These are phyloP conservation scores for Allium sativum DNA, from an alignment of 106 monocot species.

Conservation along the genomic window DNA sequence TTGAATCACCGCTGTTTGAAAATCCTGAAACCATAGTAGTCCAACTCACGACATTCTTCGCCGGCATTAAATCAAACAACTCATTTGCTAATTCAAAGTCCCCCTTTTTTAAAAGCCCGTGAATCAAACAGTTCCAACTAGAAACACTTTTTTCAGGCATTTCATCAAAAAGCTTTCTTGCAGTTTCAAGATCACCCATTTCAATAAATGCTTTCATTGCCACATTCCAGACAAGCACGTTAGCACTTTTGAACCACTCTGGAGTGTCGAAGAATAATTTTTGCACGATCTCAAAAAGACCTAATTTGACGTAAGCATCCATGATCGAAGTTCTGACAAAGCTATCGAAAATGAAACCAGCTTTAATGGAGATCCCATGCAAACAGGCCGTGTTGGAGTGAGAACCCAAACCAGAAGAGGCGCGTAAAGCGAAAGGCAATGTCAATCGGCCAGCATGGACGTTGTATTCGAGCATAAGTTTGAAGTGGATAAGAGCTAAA, in stretches of 20 bases:
- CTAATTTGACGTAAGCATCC: conserved; percentile 23
- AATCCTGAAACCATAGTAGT: conserved; percentile 19
- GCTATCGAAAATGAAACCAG: conserved; percentile 15
- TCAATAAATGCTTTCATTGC: conserved; percentile 13
- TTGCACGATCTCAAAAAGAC: conserved; percentile 5
- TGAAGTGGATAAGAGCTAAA: conserved; percentile 12
- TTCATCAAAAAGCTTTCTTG: conserved; percentile 13
- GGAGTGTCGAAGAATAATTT: conserved; percentile 38
- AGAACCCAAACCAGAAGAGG: conserved; percentile 13
- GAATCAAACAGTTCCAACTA: conserved; percentile 30
- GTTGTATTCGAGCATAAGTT: conserved; percentile 13
- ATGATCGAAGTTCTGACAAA: conserved; percentile 37
- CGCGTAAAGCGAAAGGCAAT: conserved; percentile 22
- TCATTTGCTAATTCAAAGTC: conserved; percentile 10
- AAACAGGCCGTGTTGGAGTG: neutral
- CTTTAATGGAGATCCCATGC: conserved; percentile 3
- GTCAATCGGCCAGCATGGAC: conserved; percentile 19
- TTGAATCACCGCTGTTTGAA: conserved; percentile 8
- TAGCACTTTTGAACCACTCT: conserved; percentile 7
- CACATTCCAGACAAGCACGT: conserved; percentile 32
- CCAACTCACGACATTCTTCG: conserved; percentile 36
- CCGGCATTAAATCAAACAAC: conserved; percentile 22
- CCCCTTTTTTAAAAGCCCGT: conserved; percentile 17
- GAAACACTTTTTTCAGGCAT: conserved; percentile 21
- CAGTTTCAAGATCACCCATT: neutral